A percentile compares a stretch with the other conserved stretches of the same genome.
These are phyloP conservation scores for Symbiodinium natans DNA, from an alignment of 73 alveolate genomes.

Conservation along the genomic window DNA sequence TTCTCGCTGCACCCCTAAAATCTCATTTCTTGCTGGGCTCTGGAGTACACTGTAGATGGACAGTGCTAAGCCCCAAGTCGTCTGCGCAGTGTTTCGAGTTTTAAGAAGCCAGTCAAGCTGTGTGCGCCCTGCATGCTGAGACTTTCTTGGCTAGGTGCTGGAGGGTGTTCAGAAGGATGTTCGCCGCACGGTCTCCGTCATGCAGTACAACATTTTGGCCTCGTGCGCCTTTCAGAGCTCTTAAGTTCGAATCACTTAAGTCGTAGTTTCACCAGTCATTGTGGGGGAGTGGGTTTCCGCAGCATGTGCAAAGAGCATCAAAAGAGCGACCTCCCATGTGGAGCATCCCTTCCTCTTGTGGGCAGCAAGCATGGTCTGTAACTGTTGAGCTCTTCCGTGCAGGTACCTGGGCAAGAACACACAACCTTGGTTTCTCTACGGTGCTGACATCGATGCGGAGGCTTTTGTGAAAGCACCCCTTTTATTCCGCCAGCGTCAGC, in stretches of 20 bases:
- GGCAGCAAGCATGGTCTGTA: neutral
- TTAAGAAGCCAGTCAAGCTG: neutral
- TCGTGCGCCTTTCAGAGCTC: too few species aligned
- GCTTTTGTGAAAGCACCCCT: neutral
- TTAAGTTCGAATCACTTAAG: too few species aligned
- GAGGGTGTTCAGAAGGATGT: slow-evolving; percentile 72
- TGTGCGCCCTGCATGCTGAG: neutral
- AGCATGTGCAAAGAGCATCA: neutral
- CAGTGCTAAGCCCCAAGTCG: neutral
- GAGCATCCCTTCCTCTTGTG: neutral
- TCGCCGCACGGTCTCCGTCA: slow-evolving; percentile 61
- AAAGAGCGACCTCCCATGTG: neutral
- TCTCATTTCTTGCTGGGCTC: neutral
- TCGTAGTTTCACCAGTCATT: too few species aligned
- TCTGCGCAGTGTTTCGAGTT: neutral
- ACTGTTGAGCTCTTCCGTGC: neutral
- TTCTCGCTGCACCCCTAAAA: neutral
- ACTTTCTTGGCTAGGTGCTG: neutral
- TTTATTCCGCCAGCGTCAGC: neutral
- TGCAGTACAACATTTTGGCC: slow-evolving; percentile 90
- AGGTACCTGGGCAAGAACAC: slow-evolving; percentile 87
- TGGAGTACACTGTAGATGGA: neutral
- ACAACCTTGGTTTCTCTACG: slow-evolving; percentile 80
- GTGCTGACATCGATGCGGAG: slow-evolving; percentile 60
- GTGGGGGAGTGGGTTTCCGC: too few species aligned